A percentile compares a stretch with the other conserved stretches of the same genome.
These are phyloP conservation scores for Terfezia claveryi DNA, from an alignment of 495 filamentous ascomycete genomes.

Conservation along the genomic window DNA sequence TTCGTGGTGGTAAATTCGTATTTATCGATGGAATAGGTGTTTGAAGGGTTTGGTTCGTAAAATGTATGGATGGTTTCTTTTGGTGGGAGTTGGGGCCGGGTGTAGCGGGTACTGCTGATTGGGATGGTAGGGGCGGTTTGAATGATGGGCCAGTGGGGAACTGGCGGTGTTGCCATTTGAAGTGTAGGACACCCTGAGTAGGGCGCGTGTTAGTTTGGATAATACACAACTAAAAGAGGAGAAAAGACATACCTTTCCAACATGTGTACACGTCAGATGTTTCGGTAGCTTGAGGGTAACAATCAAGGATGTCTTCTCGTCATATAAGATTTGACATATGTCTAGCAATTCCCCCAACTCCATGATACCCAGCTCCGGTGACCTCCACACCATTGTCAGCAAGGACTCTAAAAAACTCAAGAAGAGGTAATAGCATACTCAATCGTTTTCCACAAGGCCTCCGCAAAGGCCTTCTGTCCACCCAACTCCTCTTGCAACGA, in stretches of 20 bases:
- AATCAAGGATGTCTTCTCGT: constrained; percentile 36
- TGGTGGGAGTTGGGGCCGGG: no score
- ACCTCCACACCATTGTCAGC: constrained; percentile 22
- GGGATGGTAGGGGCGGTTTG: no score
- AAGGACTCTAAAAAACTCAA: neutral
- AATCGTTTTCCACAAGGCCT: neutral
- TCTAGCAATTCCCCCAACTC: constrained; percentile 62
- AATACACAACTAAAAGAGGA: constrained; percentile 1
- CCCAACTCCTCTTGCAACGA: constrained; percentile 53
- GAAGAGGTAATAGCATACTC: constrained; percentile 2
- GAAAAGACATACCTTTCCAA: constrained; percentile 29
- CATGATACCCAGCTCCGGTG: constrained; percentile 36
- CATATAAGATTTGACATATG: constrained; percentile 52
- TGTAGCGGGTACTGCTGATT: no score
- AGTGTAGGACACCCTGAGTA: constrained; percentile 17
- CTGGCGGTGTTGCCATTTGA: constrained; percentile 12
- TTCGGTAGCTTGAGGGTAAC: constrained; percentile 46
- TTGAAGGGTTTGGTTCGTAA: neutral
- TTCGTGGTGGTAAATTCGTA: constrained; percentile 11
- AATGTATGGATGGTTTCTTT: no score
- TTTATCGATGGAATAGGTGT: neutral
- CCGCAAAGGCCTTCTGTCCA: constrained; percentile 4
- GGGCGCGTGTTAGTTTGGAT: neutral
- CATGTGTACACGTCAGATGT: constrained; percentile 43
- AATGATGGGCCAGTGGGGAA: no score